Base-by-base conservation (phyloP, 2,329 filamentous ascomycete genomes). In the Saccharata proteae region DNA sequence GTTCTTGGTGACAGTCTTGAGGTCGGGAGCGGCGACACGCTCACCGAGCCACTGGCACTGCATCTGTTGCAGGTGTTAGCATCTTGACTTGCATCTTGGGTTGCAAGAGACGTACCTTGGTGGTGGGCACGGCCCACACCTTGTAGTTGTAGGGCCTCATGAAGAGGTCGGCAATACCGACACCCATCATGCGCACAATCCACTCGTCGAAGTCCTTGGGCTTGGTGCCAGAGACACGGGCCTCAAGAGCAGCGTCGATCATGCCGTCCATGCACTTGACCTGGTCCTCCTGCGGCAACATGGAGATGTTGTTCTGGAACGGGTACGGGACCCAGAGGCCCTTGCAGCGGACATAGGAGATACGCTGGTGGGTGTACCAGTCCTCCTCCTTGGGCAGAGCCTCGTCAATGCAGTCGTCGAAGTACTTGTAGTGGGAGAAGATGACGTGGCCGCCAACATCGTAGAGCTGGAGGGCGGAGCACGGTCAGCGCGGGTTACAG, bases 101-200 rank as follows among this genome's bases (percentile, higher is more conserved):
- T 41, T 14, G 17, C 19, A 12, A n/a, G 17, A 21, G 11, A 34
- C 69, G 49, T 70, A 92, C 84, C 77, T 93, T 93, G 46, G 80
- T 93, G 35, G 88, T 94, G 37, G 90, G 90, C 48, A 96, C 88
- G 40, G 90, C 90, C 90, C 90, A 98, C 56, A 98, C 90, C 69
- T 98, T 98, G 77, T 79, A 98, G 75, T 98, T 98, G 73, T 98
- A 98, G 33, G 90, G 90, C 49, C 90, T 74, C 90, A 98, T 98
- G 74, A 98, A 98, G 48, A 88, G 71, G 58, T 98, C 77, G 44
- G 86, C 88, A 51, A 98, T 71, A 48, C 88, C 88, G 48, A 74
- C 66, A 49, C 90, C 90, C 65, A 80, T 86, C 67, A 80, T 92
- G 51, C 90, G 77, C 48, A 96, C 58, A 52, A 96, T 96, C 86